Percentiles rank a stretch among this genome's conserved stretches.
Evolutionary conservation across 2,329 filamentous ascomycete genomes (phyloP).

Genomic region (Fusarium armeniacum): DNA sequence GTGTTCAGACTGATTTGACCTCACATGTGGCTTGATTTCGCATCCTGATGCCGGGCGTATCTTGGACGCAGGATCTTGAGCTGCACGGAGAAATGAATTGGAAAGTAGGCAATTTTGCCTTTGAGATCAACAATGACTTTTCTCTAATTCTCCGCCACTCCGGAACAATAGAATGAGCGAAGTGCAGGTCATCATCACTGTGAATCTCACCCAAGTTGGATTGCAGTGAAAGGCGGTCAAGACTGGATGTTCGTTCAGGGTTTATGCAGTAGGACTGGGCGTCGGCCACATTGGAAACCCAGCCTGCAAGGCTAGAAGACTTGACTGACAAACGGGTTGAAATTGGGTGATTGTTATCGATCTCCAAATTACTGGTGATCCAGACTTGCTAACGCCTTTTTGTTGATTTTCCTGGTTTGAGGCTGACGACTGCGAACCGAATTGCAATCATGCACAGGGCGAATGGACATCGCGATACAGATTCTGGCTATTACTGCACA

Average conservation of each 20-base stretch:
- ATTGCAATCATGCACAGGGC: neutral
- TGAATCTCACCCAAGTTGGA: neutral
- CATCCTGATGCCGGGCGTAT: neutral
- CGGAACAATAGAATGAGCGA: neutral
- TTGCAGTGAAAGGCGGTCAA: conserved; percentile 27
- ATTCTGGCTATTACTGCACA: neutral
- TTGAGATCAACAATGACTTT: neutral
- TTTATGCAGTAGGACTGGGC: neutral
- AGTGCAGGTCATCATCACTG: neutral
- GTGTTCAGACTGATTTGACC: neutral
- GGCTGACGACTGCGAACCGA: neutral
- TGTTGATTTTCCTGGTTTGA: neutral
- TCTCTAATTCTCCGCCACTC: neutral
- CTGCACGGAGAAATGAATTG: neutral
- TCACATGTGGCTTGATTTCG: neutral
- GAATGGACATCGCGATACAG: neutral
- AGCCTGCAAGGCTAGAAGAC: conserved; percentile 10
- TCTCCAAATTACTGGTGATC: neutral
- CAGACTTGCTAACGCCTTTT: neutral
- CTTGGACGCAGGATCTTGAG: neutral
- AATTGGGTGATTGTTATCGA: neutral
- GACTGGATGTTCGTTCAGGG: neutral
- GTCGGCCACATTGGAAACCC: conserved; percentile 1
- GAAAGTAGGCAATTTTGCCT: neutral
- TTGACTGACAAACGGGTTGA: neutral